Evolutionary conservation across 2,329 filamentous ascomycete species (phyloP).

Genomic region (Gyromitra esculenta): DNA sequence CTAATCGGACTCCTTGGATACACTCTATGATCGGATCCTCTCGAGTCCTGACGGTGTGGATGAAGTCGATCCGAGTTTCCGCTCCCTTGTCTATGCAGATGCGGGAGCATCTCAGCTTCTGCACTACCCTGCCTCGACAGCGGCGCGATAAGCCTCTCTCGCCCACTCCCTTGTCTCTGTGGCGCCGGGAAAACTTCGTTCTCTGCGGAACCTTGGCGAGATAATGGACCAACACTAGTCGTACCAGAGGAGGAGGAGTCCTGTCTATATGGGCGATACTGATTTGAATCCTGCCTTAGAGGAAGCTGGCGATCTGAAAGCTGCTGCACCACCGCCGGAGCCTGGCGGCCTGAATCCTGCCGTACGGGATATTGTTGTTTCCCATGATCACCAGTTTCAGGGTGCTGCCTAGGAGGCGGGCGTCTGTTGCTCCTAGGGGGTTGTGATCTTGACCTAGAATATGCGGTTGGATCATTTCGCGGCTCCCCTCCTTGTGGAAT

Average conservation of each 20-base stretch:
- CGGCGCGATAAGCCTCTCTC: constrained; percentile 18
- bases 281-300: constrained; percentile 35
- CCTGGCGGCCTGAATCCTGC: constrained; percentile 26
- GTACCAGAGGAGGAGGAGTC: constrained; percentile 48
- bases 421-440: constrained; percentile 26
- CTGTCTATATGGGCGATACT: constrained; percentile 44
- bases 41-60: constrained; percentile 50
- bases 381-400: constrained; percentile 36
- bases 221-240: constrained; percentile 31
- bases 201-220: constrained; percentile 47
- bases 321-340: neutral
- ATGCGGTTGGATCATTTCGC: constrained; percentile 16
- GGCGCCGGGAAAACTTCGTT: constrained; percentile 46
- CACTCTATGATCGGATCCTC: constrained; percentile 41
- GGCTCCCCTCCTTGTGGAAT: constrained; percentile 6
- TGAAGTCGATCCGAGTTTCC: constrained; percentile 48
- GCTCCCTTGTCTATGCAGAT: constrained; percentile 38
- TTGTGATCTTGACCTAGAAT: constrained; percentile 46
- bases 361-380: constrained; percentile 35
- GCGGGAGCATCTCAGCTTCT: constrained; percentile 47
- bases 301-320: constrained; percentile 34
- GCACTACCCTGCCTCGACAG: constrained; percentile 44
- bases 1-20: constrained; percentile 47
- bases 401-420: constrained; percentile 43
- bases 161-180: constrained; percentile 32